phyloP scores from a whole-genome alignment of 108 stramenopile genomes.

The Nitzschia sp. region DNA sequence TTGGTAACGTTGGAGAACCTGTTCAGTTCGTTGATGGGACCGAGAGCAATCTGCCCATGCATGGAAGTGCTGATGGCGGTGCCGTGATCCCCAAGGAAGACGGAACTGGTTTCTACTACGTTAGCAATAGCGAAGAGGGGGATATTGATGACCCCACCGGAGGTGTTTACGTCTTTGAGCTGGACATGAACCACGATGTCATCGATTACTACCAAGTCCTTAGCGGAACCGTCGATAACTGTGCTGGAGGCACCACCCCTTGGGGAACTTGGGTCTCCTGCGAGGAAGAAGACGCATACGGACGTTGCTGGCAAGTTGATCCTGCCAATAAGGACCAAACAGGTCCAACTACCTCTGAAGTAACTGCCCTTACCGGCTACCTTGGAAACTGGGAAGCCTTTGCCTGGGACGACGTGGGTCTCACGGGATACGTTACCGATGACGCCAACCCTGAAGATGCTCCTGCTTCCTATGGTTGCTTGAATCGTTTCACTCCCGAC shows the following conservation, averaged over 20 bases:
- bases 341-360: neutral
- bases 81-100: slow-evolving; percentile 28
- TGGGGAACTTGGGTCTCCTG: slow-evolving; percentile 49
- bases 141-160: slow-evolving; percentile 13
- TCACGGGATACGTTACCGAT: neutral
- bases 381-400: neutral
- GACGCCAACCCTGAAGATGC: neutral
- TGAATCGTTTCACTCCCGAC: slow-evolving; percentile 5
- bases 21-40: neutral
- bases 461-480: neutral
- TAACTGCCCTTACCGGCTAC: neutral
- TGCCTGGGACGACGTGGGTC: slow-evolving; percentile 1
- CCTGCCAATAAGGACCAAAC: slow-evolving; percentile 13
- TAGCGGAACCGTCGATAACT: slow-evolving; percentile 41
- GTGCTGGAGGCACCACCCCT: slow-evolving; percentile 56
- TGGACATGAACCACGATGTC: slow-evolving; percentile 37
- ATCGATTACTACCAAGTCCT: slow-evolving; percentile 37
- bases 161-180: slow-evolving; percentile 43
- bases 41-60: slow-evolving; percentile 30
- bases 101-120: slow-evolving; percentile 43
- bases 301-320: slow-evolving; percentile 23
- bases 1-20: neutral
- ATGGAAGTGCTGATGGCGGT: slow-evolving; percentile 42
- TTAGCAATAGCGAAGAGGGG: slow-evolving; percentile 38
- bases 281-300: slow-evolving; percentile 5